phyloP scores from a whole-genome alignment of 2,329 filamentous ascomycete genomes.

The Fusarium anguioides region DNA sequence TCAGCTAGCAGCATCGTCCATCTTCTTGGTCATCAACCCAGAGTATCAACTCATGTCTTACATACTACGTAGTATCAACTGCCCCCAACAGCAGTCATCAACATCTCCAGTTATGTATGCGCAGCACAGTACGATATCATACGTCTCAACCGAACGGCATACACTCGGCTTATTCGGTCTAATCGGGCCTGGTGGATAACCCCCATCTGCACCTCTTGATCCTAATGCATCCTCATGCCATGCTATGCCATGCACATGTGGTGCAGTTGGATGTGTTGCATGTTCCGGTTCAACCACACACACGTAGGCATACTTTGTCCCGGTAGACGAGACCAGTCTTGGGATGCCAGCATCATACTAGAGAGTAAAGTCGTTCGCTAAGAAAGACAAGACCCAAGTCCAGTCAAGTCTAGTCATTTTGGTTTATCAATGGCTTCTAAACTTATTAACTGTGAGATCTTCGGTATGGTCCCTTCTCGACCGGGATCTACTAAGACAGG shows the following conservation, averaged over 20 bases:
- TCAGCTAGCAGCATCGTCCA: not conserved
- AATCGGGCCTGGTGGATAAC: slow-evolving; percentile 9
- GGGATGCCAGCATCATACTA: not conserved
- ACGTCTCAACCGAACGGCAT: slow-evolving; percentile 4
- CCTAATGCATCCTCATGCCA: slow-evolving; percentile 28
- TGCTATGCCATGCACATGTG: slow-evolving; percentile 18
- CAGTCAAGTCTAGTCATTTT: not conserved
- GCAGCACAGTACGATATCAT: not conserved
- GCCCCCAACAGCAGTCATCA: not conserved
- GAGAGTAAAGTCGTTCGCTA: not conserved
- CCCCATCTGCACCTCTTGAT: slow-evolving; percentile 24
- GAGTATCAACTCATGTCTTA: not conserved
- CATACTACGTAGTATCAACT: not conserved
- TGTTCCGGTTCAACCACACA: slow-evolving; percentile 3
- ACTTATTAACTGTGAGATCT: not conserved
- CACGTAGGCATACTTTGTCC: not conserved
- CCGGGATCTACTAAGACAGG: slow-evolving; percentile 20
- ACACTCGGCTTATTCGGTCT: slow-evolving; percentile 19
- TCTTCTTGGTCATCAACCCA: not conserved
- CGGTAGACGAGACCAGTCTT: not conserved
- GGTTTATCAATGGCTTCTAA: not conserved
- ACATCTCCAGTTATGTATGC: not conserved
- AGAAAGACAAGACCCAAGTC: not conserved
- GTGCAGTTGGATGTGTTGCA: not conserved
- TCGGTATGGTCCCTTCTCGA: slow-evolving; percentile 6